Percentiles rank a stretch among this genome's conserved stretches.
Conservation (phyloP, 352 stramenopile species). For the Phytophthora capsici region DNA sequence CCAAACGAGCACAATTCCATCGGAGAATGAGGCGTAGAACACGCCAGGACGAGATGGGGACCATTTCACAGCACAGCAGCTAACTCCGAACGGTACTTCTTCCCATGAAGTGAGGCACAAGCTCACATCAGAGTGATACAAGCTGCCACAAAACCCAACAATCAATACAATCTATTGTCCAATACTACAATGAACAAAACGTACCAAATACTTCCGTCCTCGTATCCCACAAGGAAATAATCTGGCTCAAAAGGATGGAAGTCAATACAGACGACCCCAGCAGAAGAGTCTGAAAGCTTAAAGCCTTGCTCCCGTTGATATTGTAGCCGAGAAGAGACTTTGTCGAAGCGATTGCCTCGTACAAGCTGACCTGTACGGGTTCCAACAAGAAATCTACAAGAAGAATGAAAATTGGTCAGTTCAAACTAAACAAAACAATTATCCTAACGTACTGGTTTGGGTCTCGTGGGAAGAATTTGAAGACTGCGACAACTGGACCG, state of each 20-base stretch:
- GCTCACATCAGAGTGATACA: slow-evolving; percentile 51
- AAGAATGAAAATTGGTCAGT: not conserved
- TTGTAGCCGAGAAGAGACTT: slow-evolving; percentile 19
- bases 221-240: slow-evolving; percentile 76
- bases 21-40: slow-evolving; percentile 64
- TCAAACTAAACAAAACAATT: not conserved
- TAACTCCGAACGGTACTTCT: slow-evolving; percentile 51
- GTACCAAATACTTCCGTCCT: slow-evolving; percentile 61
- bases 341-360: slow-evolving; percentile 53
- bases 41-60: slow-evolving; percentile 56
- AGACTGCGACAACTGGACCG: slow-evolving; percentile 51
- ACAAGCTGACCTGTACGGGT: slow-evolving; percentile 48
- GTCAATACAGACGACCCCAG: slow-evolving; percentile 51
- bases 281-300: slow-evolving; percentile 2
- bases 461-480: slow-evolving; percentile 63
- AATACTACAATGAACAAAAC: not conserved
- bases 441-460: slow-evolving; percentile 52
- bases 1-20: slow-evolving; percentile 56
- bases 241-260: slow-evolving; percentile 54
- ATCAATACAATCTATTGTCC: not conserved
- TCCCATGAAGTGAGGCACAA: slow-evolving; percentile 59
- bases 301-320: slow-evolving; percentile 26
- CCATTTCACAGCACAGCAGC: slow-evolving; percentile 54
- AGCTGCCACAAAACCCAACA: slow-evolving; percentile 29
- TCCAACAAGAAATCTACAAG: slow-evolving; percentile 54